phyloP scores from a whole-genome alignment of 768 basidiomycete genomes.

The Pisolithus albus region DNA sequence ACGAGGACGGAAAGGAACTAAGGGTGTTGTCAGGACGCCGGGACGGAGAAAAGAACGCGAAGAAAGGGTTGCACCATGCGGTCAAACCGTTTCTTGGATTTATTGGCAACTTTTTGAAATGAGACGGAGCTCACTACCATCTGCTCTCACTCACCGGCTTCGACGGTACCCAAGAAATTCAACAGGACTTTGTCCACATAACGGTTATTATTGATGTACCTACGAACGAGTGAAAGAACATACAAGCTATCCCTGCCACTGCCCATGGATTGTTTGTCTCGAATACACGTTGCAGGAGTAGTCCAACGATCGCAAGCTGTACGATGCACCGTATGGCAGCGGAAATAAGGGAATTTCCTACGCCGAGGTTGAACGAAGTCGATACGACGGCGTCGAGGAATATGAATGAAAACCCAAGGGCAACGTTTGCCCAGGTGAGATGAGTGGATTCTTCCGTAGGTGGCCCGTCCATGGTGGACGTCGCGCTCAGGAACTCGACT shows the following conservation, averaged over 20 bases:
- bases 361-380: conserved; percentile 53
- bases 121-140: background rate
- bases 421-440: conserved; percentile 70
- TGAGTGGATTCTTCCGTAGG: conserved; percentile 16
- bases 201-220: background rate
- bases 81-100: conserved; percentile 62
- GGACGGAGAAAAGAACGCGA: background rate
- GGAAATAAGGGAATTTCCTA: conserved; percentile 60
- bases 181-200: conserved; percentile 42
- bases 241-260: conserved; percentile 67
- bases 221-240: conserved; percentile 25
- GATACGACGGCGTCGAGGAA: conserved; percentile 66
- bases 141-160: conserved; percentile 48
- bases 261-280: conserved; percentile 68
- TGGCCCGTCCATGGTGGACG: conserved; percentile 25
- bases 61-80: conserved; percentile 53
- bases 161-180: conserved; percentile 29
- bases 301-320: conserved; percentile 70
- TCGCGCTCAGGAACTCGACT: too few relatives aligned
- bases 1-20: conserved; percentile 59
- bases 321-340: conserved; percentile 69
- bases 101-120: conserved; percentile 56
- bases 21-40: conserved; percentile 4
- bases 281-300: conserved; percentile 67
- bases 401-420: conserved; percentile 69